phyloP scores from a whole-genome alignment of 495 filamentous ascomycete genomes.

The Chaetomium tenue region DNA sequence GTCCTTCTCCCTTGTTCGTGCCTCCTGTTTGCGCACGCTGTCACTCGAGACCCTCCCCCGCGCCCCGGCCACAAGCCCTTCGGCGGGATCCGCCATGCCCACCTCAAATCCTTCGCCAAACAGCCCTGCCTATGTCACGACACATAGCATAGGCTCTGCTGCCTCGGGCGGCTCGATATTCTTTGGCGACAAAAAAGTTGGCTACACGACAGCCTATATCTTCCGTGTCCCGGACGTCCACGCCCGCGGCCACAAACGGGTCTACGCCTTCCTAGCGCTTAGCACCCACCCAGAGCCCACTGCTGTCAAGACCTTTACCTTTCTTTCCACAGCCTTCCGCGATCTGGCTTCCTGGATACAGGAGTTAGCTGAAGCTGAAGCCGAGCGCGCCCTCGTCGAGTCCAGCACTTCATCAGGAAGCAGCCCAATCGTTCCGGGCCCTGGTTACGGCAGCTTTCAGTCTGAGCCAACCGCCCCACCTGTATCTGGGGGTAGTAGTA shows the following conservation, averaged over 20 bases:
- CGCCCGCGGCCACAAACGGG: slow-evolving; percentile 79
- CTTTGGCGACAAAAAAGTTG: slow-evolving; percentile 77
- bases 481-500: slow-evolving; percentile 34
- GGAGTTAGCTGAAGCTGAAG: slow-evolving; percentile 55
- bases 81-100: slow-evolving; percentile 34
- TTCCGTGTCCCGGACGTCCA: slow-evolving; percentile 86
- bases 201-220: slow-evolving; percentile 89
- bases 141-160: slow-evolving; percentile 43
- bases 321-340: slow-evolving; percentile 72
- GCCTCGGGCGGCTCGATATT: slow-evolving; percentile 69
- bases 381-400: slow-evolving; percentile 51
- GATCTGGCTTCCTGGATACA: slow-evolving; percentile 73
- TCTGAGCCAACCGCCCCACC: slow-evolving; percentile 30
- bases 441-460: slow-evolving; percentile 34
- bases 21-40: slow-evolving; percentile 80
- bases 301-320: slow-evolving; percentile 71
- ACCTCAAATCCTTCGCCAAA: slow-evolving; percentile 38
- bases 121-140: slow-evolving; percentile 51
- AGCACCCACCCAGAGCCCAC: slow-evolving; percentile 66
- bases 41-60: slow-evolving; percentile 82
- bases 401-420: slow-evolving; percentile 39
- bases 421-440: slow-evolving; percentile 32
- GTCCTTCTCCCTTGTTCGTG: slow-evolving; percentile 81
- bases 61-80: slow-evolving; percentile 42
- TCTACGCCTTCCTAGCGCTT: slow-evolving; percentile 86